phyloP scores from a whole-genome alignment of 306 rosid species.

The Castanopsis chinensis region DNA sequence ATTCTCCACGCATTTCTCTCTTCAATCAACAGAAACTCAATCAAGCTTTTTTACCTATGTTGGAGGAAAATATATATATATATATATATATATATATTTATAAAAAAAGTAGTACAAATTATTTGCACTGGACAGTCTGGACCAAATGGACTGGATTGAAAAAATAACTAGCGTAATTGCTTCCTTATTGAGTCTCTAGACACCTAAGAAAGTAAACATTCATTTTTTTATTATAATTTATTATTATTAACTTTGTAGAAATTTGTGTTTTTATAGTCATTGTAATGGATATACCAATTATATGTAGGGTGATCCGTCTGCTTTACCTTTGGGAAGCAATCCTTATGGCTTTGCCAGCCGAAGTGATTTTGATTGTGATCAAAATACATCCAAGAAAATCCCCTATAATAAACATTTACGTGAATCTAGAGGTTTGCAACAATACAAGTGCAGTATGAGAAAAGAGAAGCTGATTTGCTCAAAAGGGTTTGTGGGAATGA shows the following conservation, averaged over 20 bases:
- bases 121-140: constrained; percentile 5
- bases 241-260: neutral
- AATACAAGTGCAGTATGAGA: constrained; percentile 26
- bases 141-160: constrained; percentile 84
- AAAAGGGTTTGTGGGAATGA: constrained; percentile 71
- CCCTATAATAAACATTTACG: constrained; percentile 11
- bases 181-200: constrained; percentile 62
- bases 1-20: too few relatives aligned
- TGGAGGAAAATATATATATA: too few relatives aligned
- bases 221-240: too few relatives aligned
- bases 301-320: constrained; percentile 42
- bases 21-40: too few relatives aligned
- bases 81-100: too few relatives aligned
- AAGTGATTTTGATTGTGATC: constrained; percentile 26
- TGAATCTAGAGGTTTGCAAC: constrained; percentile 45
- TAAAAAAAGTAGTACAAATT: too few relatives aligned
- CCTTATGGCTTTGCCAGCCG: constrained; percentile 22
- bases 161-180: constrained; percentile 75
- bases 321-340: constrained; percentile 28
- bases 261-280: constrained; percentile 20
- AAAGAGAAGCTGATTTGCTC: constrained; percentile 62
- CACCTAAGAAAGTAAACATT: constrained; percentile 45
- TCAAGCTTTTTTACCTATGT: accelerated
- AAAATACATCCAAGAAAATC: constrained; percentile 27
- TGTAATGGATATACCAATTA: constrained; percentile 20